Base-by-base conservation (phyloP, 2,329 filamentous ascomycete species). In the Diaporthe helianthi region DNA sequence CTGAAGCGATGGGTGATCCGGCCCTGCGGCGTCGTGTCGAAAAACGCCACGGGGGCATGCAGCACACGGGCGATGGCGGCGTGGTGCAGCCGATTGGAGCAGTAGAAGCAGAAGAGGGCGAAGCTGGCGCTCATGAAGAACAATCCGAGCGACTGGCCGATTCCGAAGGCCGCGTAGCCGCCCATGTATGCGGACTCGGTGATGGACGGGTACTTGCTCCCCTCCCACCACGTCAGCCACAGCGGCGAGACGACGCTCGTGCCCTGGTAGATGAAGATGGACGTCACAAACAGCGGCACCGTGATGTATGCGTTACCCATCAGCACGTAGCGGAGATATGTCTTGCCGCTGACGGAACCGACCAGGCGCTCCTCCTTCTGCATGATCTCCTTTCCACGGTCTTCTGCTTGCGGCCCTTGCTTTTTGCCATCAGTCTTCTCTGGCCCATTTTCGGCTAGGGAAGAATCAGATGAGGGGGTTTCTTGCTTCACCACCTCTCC, bases 201-300 rank as follows among this genome's bases (percentile, higher is more conserved):
- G 9, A 72, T 68, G 24, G 76, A 79, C 4, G 52, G 12, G 77
- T 75, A 84, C 79, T 73, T 90, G 89, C 80, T 78, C 13, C 85
- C 88, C 4, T 88, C 89, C 90, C 90, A 92, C 80, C 86, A 92
- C 4, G 88, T 89, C 4, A 92, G 82, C 89, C 89, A 92, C 71
- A 92, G 77, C 69, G 86, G 89, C 13, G 88, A 90, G 72, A 85
- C 83, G 63, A 92, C 88, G 72, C 89, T 91, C 55, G 86, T 83
- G 22, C 86, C 87, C 75, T 91, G 89, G 2, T 86, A 85, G 44
- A 89, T 74, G 36, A 86, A 76, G 17, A 91, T 82, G 65, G 74
- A 63, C 1, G 88, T 76, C 51, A 86, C 66, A 4, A 90, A 73
- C 4, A 90, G 80, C 13, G 87, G 74, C 0, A 89, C 83, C 7